Percentiles rank a stretch among this genome's conserved stretches.
Conservation (phyloP, 306 rosid species). For the Carpinus fangiana region DNA sequence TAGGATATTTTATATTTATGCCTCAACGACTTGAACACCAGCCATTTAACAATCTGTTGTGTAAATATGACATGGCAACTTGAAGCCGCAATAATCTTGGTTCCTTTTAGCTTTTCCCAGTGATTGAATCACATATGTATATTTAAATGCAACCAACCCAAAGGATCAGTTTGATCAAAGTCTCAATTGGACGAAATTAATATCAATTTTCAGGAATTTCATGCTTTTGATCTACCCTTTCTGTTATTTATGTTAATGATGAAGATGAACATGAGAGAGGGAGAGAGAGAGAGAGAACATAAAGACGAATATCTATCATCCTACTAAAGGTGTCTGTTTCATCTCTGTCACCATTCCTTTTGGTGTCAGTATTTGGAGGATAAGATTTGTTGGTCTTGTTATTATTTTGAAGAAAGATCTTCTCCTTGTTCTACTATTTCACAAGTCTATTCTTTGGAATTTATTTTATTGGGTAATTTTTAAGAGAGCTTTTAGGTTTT, state of each 20-base stretch:
- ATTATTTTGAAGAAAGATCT: not conserved
- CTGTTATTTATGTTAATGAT: not conserved
- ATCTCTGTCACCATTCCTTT: not conserved
- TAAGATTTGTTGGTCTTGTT: not conserved
- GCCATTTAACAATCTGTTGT: not conserved
- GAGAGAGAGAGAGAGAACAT: not conserved
- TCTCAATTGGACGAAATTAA: not conserved
- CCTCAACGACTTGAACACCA: not conserved
- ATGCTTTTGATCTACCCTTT: conserved; percentile 7
- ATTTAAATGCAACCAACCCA: not conserved
- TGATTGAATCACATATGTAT: not conserved
- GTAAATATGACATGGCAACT: not conserved
- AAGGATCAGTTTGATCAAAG: not conserved
- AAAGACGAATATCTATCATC: not conserved
- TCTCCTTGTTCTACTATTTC: not conserved
- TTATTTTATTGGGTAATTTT: not conserved
- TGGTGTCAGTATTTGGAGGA: not conserved
- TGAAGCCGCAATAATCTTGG: not conserved
- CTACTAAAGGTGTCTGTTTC: not conserved
- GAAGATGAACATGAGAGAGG: not conserved
- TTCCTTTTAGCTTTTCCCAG: not conserved
- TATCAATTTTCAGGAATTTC: not conserved
- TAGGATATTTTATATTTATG: not conserved
- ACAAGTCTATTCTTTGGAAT: not conserved
- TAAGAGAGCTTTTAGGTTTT: not conserved